These are phyloP conservation scores for Termitomyces heimii DNA, from an alignment of 768 basidiomycete species.

Conservation along the genomic window DNA sequence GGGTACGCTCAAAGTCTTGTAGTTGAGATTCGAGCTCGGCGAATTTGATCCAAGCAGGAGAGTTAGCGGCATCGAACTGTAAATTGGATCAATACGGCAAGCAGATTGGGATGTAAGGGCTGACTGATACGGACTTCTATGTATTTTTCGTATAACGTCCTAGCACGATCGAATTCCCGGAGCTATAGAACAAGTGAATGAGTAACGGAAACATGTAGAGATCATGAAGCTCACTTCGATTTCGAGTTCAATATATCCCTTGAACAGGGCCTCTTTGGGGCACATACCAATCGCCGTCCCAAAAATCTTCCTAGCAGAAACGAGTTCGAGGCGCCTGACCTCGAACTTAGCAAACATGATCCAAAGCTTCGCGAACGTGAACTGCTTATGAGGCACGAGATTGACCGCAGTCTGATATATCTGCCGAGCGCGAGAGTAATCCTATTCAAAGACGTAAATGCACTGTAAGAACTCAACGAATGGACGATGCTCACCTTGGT, in stretches of 20 bases:
- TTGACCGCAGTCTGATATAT: constrained; percentile 87
- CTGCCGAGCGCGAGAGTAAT: constrained; percentile 79
- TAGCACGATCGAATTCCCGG: constrained; percentile 92
- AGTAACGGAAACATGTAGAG: neutral
- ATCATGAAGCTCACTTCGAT: constrained; percentile 55
- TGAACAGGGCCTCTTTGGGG: constrained; percentile 93
- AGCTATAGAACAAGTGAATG: constrained; percentile 37
- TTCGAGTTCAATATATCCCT: constrained; percentile 92
- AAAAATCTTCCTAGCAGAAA: constrained; percentile 82
- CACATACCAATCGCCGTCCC: constrained; percentile 93
- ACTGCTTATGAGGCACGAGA: constrained; percentile 92
- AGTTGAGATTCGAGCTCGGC: constrained; percentile 87
- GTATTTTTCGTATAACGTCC: constrained; percentile 90
- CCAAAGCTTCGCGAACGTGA: constrained; percentile 98
- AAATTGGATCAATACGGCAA: neutral
- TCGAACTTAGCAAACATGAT: constrained; percentile 90
- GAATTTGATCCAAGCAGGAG: constrained; percentile 93
- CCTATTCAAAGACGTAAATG: constrained; percentile 35
- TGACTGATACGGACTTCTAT: constrained; percentile 64
- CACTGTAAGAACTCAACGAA: neutral
- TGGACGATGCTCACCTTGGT: constrained; percentile 55
- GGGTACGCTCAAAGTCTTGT: constrained; percentile 82
- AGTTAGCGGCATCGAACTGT: constrained; percentile 85
- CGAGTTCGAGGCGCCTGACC: constrained; percentile 73
- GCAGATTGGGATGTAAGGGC: neutral